Evolutionary conservation across 495 filamentous ascomycete species (phyloP), one percentile per base, ranked within the genome.

Genomic region (Aspergillus sparsus): DNA sequence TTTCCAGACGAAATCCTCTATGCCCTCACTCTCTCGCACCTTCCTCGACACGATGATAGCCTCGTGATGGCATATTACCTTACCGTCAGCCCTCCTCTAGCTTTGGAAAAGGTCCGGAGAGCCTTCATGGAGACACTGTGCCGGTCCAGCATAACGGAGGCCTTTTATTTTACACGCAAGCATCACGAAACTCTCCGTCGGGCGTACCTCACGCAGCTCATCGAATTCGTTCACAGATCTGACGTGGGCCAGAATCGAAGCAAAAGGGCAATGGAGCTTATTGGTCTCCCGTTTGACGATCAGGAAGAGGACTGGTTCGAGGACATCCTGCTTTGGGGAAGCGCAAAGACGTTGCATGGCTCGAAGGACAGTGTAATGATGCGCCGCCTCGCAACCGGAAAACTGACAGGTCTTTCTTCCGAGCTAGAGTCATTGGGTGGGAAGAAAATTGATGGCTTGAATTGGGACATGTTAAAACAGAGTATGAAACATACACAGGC

Each of bases 1-100:
- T 93, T 93, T 64, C 83, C 88, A 34, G 89, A 93, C 70, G 89
- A 93, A 55, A 91, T 93, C 49, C 81, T 92, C 58, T 78, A 83
- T 39, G 80, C 80, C 27, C 81, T 94, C n/a, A 85, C 89, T 36
- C 71, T 78, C 6, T 77, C 78, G 11, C 75, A 85, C 57, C 75
- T 85, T 57, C 75, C 83, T 3, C 74, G 80, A 49, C 77, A 82
- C 55, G 86, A 92, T 63, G 83, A 85, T 64, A 82, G 76, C 50
- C 78, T 92, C 6, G 74, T 88, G 0, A 80, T 93, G 54, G 87
- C 89, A 33, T 94, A 93, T 71, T 93, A 89, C 71, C 82, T 91
- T 53, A 85, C 85, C 16, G 83, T 85, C 5, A 82, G 84, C 44
- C 89, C 90, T 9, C 77, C 86, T 21, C 77, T 94, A 2, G 81